A percentile compares a stretch with the other conserved stretches of the same genome.
Conservation (phyloP, 345 rosid genomes). For the Ceriops decandra region DNA sequence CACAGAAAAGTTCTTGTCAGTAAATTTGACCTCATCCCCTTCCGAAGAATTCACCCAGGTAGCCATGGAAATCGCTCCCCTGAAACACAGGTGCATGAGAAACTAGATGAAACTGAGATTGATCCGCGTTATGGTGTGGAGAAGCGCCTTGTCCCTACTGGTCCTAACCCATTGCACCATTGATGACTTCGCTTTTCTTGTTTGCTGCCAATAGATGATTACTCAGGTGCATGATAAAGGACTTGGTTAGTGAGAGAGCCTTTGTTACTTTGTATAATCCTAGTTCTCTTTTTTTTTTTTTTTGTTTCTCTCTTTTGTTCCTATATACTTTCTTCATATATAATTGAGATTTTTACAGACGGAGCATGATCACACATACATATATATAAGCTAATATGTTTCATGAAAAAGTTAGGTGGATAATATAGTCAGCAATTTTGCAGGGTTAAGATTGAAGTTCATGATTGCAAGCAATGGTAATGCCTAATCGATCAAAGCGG, state of each 20-base stretch:
- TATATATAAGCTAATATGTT: neutral
- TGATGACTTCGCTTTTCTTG: conserved; percentile 29
- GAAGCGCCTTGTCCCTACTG: conserved; percentile 88
- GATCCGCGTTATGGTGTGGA: conserved; percentile 80
- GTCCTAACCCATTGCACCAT: conserved; percentile 94
- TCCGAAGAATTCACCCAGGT: conserved; percentile 29
- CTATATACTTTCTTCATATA: neutral
- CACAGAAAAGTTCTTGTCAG: conserved; percentile 48
- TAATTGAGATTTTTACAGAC: conserved; percentile 4
- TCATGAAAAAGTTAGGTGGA: neutral
- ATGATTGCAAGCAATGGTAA: conserved; percentile 12
- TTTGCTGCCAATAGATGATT: neutral
- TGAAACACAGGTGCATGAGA: neutral
- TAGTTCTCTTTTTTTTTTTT: neutral
- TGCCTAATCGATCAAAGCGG: conserved; percentile 5
- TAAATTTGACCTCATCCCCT: conserved; percentile 59
- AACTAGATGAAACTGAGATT: conserved; percentile 38
- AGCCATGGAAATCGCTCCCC: conserved; percentile 15
- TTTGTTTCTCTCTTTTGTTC: neutral
- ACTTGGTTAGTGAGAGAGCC: conserved; percentile 15
- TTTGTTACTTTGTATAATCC: neutral
- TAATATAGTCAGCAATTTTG: neutral
- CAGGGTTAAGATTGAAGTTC: neutral
- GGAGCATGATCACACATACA: conserved; percentile 14
- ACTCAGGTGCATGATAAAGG: conserved; percentile 7